Evolutionary conservation across 768 basidiomycete species (phyloP).

Genomic region (Lactarius deliciosus): DNA sequence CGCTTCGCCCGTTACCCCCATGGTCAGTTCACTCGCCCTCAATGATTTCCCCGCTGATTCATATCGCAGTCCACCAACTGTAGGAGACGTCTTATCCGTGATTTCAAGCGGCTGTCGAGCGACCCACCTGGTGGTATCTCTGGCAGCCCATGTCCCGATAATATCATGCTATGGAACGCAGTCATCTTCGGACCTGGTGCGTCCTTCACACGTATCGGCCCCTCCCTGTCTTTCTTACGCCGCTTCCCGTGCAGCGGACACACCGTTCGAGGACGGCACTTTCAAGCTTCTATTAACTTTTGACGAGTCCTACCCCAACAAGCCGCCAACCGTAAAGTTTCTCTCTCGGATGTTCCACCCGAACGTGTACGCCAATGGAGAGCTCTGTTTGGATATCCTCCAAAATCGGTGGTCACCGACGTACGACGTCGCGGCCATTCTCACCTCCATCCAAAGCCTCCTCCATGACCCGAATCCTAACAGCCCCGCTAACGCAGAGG

Average conservation of each 20-base stretch:
- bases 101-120: conserved; percentile 92
- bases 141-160: conserved; percentile 95
- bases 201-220: conserved; percentile 32
- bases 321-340: conserved; percentile 97
- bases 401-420: conserved; percentile 99
- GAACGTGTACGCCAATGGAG: conserved; percentile 97
- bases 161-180: conserved; percentile 99
- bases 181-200: conserved; percentile 98
- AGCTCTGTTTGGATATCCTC: conserved; percentile 96
- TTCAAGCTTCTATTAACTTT: conserved; percentile 96
- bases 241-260: conserved; percentile 65
- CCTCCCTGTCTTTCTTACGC: not conserved
- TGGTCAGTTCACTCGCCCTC: conserved; percentile 19
- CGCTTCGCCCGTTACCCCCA: conserved; percentile 25
- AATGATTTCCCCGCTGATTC: not conserved
- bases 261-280: conserved; percentile 98
- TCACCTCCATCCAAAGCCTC: conserved; percentile 94
- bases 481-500: conserved; percentile 98
- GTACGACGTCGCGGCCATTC: conserved; percentile 97
- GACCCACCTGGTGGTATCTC: conserved; percentile 97
- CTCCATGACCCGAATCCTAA: conserved; percentile 98
- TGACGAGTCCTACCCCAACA: conserved; percentile 98
- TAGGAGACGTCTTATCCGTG: conserved; percentile 92
- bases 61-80: conserved; percentile 83
- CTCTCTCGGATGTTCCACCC: conserved; percentile 98